Base-by-base conservation (phyloP, 2,329 filamentous ascomycete genomes). In the Rhytidhysteron rufulum region DNA sequence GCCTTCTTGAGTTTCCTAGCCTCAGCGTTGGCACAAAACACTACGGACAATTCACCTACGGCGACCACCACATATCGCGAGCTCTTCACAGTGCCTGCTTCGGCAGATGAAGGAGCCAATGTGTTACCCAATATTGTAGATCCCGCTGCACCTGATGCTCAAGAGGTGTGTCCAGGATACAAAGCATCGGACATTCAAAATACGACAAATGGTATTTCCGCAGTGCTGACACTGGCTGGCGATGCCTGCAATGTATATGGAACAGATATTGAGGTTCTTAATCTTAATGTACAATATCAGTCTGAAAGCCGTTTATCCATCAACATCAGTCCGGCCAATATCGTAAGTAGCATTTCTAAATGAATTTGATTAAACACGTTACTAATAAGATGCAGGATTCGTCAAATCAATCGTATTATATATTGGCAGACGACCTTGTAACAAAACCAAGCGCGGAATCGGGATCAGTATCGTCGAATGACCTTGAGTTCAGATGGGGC, bases 211-310 rank as follows among this genome's bases (percentile, higher is more conserved):
- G 77, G 77, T 3, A 66, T 82, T 37, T 73, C 67, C 2, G 79
- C 78, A 6, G 70, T 65, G 4, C 54, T 82, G 50, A 66, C 53
- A 0, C 57, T 82, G 39, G 76, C 75, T 27, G 79, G 78, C 3
- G 49, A 67, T 17, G 58, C 77, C 21, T 82, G 88, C 69, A 85
- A 91, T 62, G 77, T 80, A 17, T 94, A 91, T 48, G 88, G 88
- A 0, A 83, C 75, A 6, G 88, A 94, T 57, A 69, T 94, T 20
- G 73, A 82, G 18, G 69, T 75, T 4, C 68, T 94, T 35, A 75
- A 73, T 25, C 68, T 94, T 22, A 75, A 79, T 3, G 82, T 93
- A 10, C 78, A 83, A 53, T 84, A 83, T 49, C 80, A 87, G 57
- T 74, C 78, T 4, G 64, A 67, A 13, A 78, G 86, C 50, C 75